Percentiles rank a stretch among this genome's conserved stretches.
Conservation (phyloP, 148 eudicot species). For the Talinum fruticosum region DNA sequence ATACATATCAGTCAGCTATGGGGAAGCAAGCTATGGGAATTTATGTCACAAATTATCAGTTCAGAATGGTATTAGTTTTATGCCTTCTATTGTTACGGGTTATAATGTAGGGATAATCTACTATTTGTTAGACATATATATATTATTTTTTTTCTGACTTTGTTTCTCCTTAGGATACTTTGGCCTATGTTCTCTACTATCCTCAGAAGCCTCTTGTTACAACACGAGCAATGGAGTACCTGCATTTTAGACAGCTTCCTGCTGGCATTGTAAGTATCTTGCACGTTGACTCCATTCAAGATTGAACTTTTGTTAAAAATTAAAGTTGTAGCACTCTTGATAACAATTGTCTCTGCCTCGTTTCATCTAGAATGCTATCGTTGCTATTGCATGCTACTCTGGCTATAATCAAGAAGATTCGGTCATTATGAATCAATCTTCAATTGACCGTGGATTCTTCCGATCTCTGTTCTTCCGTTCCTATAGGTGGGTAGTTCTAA, state of each 20-base stretch:
- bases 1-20: conserved; percentile 99
- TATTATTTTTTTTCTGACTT: background rate
- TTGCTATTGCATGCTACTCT: conserved; percentile 93
- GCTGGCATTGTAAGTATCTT: conserved; percentile 73
- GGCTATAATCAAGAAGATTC: conserved; percentile 99
- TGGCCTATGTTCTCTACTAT: conserved; percentile 95
- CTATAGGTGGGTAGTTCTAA: conserved; percentile 47
- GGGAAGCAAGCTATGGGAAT: conserved; percentile 99
- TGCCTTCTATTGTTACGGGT: background rate
- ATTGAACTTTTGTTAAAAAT: too few species aligned
- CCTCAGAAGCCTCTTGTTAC: conserved; percentile 99
- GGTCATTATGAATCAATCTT: conserved; percentile 95
- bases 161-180: conserved; percentile 60
- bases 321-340: background rate
- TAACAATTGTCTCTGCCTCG: background rate
- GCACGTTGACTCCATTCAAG: background rate
- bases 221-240: conserved; percentile 97
- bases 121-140: background rate
- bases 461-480: conserved; percentile 94
- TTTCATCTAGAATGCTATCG: conserved; percentile 72
- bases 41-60: conserved; percentile 95
- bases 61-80: conserved; percentile 67
- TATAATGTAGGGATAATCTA: background rate
- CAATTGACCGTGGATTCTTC: conserved; percentile 95
- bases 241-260: conserved; percentile 97